Evolutionary conservation across 306 rosid genomes (phyloP).

Genomic region (Medicago lupulina): DNA sequence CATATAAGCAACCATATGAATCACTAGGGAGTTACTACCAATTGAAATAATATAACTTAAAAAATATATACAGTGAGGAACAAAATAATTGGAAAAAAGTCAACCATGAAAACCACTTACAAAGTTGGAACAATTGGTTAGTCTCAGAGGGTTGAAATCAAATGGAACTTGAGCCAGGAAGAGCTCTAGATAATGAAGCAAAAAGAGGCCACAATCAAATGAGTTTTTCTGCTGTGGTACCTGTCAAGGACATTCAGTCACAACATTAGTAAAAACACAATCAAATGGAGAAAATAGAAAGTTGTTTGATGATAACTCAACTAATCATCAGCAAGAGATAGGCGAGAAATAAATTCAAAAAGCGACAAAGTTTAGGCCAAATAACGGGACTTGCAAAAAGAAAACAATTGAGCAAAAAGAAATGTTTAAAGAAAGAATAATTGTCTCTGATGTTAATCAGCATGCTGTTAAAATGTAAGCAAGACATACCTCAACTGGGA

Average conservation of each 20-base stretch:
- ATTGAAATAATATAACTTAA: background rate
- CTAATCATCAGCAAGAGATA: background rate
- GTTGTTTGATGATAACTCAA: background rate
- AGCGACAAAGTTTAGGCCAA: no score
- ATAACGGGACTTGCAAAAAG: no score
- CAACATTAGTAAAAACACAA: slow-evolving; percentile 27
- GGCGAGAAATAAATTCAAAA: background rate
- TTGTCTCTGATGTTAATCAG: no score
- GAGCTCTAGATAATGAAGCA: slow-evolving; percentile 80
- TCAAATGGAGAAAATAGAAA: slow-evolving; percentile 7
- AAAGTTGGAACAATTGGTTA: slow-evolving; percentile 63
- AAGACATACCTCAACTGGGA: slow-evolving; percentile 64
- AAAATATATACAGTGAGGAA: no score
- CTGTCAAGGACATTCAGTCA: slow-evolving; percentile 50
- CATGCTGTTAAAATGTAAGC: background rate
- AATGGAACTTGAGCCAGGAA: slow-evolving; percentile 70
- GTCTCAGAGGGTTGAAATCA: slow-evolving; percentile 64
- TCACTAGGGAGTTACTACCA: slow-evolving; percentile 5
- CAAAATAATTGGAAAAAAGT: background rate
- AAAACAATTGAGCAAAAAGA: no score
- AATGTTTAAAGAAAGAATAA: no score
- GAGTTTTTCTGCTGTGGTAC: slow-evolving; percentile 82
- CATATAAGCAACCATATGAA: slow-evolving; percentile 18
- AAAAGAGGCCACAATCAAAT: slow-evolving; percentile 81
- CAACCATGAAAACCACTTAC: slow-evolving; percentile 59